phyloP scores from a whole-genome alignment of 768 basidiomycete genomes.

The Phylloporus sp. region DNA sequence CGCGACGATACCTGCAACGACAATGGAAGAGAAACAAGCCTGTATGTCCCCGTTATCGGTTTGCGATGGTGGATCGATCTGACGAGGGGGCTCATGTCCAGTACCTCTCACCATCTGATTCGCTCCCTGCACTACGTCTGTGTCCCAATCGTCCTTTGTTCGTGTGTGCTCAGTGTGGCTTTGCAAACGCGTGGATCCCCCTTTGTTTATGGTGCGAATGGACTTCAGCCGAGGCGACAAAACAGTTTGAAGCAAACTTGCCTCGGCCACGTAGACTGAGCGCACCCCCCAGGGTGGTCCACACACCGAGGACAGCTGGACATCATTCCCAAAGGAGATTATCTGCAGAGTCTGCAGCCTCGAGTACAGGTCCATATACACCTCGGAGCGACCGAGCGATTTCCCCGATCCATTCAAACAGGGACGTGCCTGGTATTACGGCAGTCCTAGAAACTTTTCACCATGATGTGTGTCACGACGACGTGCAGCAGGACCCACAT shows the following conservation, averaged over 20 bases:
- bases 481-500: slow-evolving; percentile 10
- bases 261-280: slow-evolving; percentile 35
- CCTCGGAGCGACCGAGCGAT: slow-evolving; percentile 19
- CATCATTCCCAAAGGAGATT: slow-evolving; percentile 10
- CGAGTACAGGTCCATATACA: slow-evolving; percentile 20
- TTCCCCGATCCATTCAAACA: slow-evolving; percentile 1
- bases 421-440: slow-evolving; percentile 27
- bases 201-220: slow-evolving; percentile 51
- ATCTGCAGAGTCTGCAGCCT: slow-evolving; percentile 20
- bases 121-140: slow-evolving; percentile 44
- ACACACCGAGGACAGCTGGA: slow-evolving; percentile 9
- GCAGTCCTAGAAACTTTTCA: slow-evolving; percentile 21
- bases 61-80: slow-evolving; percentile 11
- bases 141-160: slow-evolving; percentile 42
- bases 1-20: slow-evolving; percentile 35
- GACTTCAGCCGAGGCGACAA: slow-evolving; percentile 40
- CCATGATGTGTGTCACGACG: slow-evolving; percentile 19
- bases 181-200: slow-evolving; percentile 44
- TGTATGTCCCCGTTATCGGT: slow-evolving; percentile 26
- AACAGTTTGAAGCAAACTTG: slow-evolving; percentile 36
- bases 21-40: slow-evolving; percentile 43
- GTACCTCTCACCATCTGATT: slow-evolving; percentile 44
- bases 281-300: slow-evolving; percentile 20
- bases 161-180: slow-evolving; percentile 45
- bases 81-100: slow-evolving; percentile 18